phyloP scores from a whole-genome alignment of 306 rosid species.

The Trichosanthes truncata region DNA sequence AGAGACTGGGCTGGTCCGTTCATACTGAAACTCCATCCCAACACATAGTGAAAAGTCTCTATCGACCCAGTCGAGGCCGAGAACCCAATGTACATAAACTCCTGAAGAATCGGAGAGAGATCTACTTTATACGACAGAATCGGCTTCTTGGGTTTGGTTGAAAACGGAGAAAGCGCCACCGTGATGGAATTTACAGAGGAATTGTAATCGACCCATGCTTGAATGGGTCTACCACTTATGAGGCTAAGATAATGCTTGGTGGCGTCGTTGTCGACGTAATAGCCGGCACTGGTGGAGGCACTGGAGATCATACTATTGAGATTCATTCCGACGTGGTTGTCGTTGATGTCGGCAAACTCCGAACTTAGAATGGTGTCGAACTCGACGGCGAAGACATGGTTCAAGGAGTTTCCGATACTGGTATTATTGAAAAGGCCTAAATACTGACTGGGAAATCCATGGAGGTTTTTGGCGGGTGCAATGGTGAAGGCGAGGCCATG shows the following conservation, averaged over 20 bases:
- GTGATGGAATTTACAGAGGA: too few species aligned
- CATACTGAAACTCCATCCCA: slow-evolving; percentile 25
- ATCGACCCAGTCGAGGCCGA: slow-evolving; percentile 17
- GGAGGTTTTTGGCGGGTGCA: too few species aligned
- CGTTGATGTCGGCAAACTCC: slow-evolving; percentile 9
- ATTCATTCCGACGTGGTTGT: slow-evolving; percentile 23
- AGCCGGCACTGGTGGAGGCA: too few species aligned
- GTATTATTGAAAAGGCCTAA: slow-evolving; percentile 19
- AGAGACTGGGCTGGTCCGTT: slow-evolving; percentile 25
- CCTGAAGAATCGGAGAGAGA: too few species aligned
- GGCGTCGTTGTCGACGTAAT: too few species aligned
- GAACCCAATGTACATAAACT: slow-evolving; percentile 31
- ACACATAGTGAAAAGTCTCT: slow-evolving; percentile 7
- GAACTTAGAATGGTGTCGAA: slow-evolving; percentile 1
- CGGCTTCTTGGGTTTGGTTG: slow-evolving; percentile 14
- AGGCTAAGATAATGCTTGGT: too few species aligned
- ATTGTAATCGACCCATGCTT: slow-evolving; percentile 19
- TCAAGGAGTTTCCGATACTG: background rate
- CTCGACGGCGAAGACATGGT: slow-evolving; percentile 29
- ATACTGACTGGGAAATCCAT: background rate
- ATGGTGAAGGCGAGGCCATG: too few species aligned
- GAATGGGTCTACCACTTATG: slow-evolving; percentile 12
- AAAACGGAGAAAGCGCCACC: too few species aligned
- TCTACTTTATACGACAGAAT: too few species aligned
- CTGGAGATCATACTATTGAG: too few species aligned